A percentile compares a stretch with the other conserved stretches of the same genome.
Conservation (phyloP, 2,329 filamentous ascomycete genomes). For the Xylariaceae sp. region DNA sequence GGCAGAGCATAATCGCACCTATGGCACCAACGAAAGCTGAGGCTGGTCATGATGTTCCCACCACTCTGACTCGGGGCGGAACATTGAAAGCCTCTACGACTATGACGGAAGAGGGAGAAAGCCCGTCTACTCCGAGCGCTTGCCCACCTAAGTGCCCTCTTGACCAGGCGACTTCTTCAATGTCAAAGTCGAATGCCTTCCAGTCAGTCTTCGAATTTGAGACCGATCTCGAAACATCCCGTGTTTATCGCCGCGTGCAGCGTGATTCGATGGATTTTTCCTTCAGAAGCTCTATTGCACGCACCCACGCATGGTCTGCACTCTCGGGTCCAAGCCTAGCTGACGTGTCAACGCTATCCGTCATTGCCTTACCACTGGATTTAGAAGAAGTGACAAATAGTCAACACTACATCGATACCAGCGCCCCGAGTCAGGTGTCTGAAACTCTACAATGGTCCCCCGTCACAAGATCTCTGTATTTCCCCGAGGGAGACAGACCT, state of each 20-base stretch:
- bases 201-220: constrained; percentile 3
- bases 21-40: not conserved
- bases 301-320: constrained; percentile 3
- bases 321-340: not conserved
- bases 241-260: constrained; percentile 3
- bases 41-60: too few relatives aligned
- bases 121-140: too few relatives aligned
- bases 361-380: constrained; percentile 3
- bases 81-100: too few relatives aligned
- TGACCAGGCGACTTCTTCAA: too few relatives aligned
- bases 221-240: constrained; percentile 1
- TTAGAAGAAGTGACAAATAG: constrained; percentile 3
- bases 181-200: not conserved
- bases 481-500: too few relatives aligned
- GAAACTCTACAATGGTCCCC: too few relatives aligned
- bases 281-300: constrained; percentile 1
- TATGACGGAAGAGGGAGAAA: too few relatives aligned
- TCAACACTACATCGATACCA: constrained; percentile 2
- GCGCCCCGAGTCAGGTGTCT: too few relatives aligned
- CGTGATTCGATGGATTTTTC: constrained; percentile 7
- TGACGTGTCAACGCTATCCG: constrained; percentile 3
- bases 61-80: too few relatives aligned
- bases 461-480: too few relatives aligned
- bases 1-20: not conserved
- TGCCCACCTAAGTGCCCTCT: too few relatives aligned